phyloP scores from a whole-genome alignment of 345 rosid species.

The Punica granatum region DNA sequence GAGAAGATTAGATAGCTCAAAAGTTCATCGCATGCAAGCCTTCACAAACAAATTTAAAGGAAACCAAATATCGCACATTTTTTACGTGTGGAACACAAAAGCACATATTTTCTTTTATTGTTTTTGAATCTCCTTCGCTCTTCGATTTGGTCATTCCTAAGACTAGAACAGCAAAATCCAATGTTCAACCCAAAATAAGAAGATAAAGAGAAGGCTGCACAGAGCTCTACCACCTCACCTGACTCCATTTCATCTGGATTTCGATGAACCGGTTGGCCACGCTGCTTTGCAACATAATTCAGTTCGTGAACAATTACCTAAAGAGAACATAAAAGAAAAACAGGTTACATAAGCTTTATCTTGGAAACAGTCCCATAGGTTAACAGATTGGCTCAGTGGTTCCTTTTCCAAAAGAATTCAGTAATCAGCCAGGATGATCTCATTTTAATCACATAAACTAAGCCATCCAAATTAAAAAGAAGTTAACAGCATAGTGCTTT shows the following conservation, averaged over 20 bases:
- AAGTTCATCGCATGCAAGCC: not conserved
- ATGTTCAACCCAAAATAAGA: conserved; percentile 1
- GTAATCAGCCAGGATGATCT: not conserved
- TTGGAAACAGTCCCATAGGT: not conserved
- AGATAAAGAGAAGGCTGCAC: not conserved
- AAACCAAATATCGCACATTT: not conserved
- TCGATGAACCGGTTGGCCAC: conserved; percentile 10
- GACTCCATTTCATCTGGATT: conserved; percentile 16
- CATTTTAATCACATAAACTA: not conserved
- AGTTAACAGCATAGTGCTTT: not conserved
- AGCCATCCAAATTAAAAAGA: not conserved
- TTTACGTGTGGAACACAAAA: not conserved
- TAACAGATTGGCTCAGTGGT: not conserved
- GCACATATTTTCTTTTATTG: not conserved
- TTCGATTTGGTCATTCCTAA: no score
- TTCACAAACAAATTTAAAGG: no score
- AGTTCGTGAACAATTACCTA: conserved; percentile 56
- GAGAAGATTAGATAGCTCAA: not conserved
- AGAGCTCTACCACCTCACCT: conserved; percentile 41
- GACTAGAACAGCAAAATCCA: not conserved
- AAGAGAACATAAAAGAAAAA: conserved; percentile 12
- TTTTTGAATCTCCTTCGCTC: not conserved
- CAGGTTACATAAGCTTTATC: not conserved
- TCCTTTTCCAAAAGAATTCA: not conserved
- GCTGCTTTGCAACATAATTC: conserved; percentile 32